These are phyloP conservation scores for Camellia granthamiana DNA, from an alignment of 148 eudicot species.

Conservation along the genomic window DNA sequence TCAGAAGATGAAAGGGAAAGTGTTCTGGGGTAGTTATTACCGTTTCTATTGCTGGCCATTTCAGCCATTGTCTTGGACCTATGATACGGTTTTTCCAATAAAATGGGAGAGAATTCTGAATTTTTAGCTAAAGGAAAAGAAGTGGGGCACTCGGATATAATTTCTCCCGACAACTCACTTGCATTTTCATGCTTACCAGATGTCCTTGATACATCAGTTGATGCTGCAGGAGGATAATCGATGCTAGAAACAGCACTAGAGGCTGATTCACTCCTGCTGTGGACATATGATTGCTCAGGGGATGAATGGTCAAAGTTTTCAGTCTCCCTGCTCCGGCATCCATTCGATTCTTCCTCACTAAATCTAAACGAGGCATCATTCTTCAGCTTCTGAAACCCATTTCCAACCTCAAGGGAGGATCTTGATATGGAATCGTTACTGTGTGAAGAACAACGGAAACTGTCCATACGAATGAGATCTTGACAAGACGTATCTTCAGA, in stretches of 20 bases:
- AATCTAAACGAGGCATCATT: conserved; percentile 28
- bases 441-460: conserved; percentile 38
- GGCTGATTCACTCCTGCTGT: conserved; percentile 77
- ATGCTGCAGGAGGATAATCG: conserved; percentile 45
- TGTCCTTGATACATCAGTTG: conserved; percentile 42
- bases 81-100: conserved; percentile 39
- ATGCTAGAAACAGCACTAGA: conserved; percentile 66
- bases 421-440: conserved; percentile 52
- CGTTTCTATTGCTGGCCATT: conserved; percentile 34
- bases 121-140: conserved; percentile 28
- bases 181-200: conserved; percentile 40
- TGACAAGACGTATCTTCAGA: conserved; percentile 30
- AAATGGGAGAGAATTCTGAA: conserved; percentile 22
- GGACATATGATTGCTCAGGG: conserved; percentile 63
- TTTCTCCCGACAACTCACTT: conserved; percentile 40
- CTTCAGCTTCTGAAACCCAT: conserved; percentile 40
- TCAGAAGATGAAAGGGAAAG: conserved; percentile 41
- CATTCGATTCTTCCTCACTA: conserved; percentile 35
- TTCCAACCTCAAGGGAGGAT: conserved; percentile 45
- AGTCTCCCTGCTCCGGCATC: conserved; percentile 21
- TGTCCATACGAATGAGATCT: conserved; percentile 44
- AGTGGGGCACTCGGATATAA: conserved; percentile 28
- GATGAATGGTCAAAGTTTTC: conserved; percentile 46
- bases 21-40: conserved; percentile 38
- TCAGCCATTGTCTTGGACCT: conserved; percentile 49